These are phyloP conservation scores for Aspergillus sp. DNA, from an alignment of 2,329 filamentous ascomycete genomes.

Conservation along the genomic window DNA sequence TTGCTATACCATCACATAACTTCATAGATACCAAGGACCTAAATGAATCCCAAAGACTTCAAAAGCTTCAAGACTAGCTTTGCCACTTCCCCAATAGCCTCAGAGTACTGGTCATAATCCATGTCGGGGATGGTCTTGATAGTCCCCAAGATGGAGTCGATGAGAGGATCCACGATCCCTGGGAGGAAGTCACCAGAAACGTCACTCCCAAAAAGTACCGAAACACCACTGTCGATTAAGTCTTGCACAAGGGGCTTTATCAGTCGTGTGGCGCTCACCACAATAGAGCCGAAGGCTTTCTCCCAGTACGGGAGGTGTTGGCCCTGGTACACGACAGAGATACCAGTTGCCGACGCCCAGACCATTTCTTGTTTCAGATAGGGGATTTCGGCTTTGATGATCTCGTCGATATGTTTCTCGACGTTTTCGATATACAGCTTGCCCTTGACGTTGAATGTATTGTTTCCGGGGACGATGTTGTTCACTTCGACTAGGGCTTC, in stretches of 20 bases:
- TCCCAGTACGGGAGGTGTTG: slow-evolving; percentile 9
- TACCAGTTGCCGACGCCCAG: neutral
- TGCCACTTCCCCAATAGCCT: neutral
- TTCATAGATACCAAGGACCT: neutral
- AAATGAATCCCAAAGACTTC: neutral
- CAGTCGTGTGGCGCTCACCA: slow-evolving; percentile 1
- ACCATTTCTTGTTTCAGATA: slow-evolving; percentile 3
- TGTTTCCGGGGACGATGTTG: slow-evolving; percentile 7
- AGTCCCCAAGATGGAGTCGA: neutral
- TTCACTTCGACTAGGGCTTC: slow-evolving; percentile 1
- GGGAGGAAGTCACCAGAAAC: neutral
- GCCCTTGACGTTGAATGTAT: slow-evolving; percentile 3
- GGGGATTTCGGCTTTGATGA: slow-evolving; percentile 3
- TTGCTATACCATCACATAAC: neutral
- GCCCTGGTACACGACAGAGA: slow-evolving; percentile 5
- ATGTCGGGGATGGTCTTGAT: neutral
- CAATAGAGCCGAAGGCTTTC: slow-evolving; percentile 1
- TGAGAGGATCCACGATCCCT: neutral
- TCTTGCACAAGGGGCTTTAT: neutral
- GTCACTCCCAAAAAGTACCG: neutral
- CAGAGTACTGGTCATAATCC: neutral
- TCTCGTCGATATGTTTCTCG: neutral
- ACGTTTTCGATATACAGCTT: neutral
- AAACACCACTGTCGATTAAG: neutral
- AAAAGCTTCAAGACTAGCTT: neutral